A percentile compares a stretch with the other conserved stretches of the same genome.
Evolutionary conservation across 305 asterid genomes (phyloP).

Genomic region (Fraxinus baroniana): DNA sequence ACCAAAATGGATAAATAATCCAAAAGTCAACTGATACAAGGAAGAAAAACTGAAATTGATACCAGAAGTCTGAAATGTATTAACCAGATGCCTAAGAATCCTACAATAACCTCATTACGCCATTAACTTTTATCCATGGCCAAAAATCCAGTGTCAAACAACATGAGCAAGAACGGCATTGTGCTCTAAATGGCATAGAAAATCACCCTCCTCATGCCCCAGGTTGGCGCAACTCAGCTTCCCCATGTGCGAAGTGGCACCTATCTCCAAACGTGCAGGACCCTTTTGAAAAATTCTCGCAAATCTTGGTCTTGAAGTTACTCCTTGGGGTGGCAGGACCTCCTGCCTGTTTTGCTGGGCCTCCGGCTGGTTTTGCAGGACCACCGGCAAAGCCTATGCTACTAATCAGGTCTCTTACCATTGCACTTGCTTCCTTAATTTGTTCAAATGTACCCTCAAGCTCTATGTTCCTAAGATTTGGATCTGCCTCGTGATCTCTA

Average conservation of each 20-base stretch:
- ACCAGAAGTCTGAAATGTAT: neutral
- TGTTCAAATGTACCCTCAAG: slow-evolving; percentile 87
- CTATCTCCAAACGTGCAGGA: slow-evolving; percentile 87
- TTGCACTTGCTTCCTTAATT: slow-evolving; percentile 62
- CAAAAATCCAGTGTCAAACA: slow-evolving; percentile 9
- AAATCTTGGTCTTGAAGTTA: slow-evolving; percentile 77
- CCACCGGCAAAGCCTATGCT: slow-evolving; percentile 48
- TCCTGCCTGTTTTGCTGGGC: slow-evolving; percentile 20
- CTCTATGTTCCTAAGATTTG: slow-evolving; percentile 73
- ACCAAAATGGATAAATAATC: neutral
- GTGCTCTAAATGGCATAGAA: neutral
- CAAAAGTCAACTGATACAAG: neutral
- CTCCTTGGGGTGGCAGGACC: slow-evolving; percentile 42
- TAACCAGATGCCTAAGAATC: neutral
- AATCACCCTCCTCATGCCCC: slow-evolving; percentile 26
- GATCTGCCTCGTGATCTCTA: slow-evolving; percentile 70
- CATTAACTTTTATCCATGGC: neutral
- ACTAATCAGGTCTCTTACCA: slow-evolving; percentile 74
- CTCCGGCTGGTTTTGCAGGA: slow-evolving; percentile 36
- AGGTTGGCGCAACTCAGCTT: slow-evolving; percentile 62
- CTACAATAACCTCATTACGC: neutral
- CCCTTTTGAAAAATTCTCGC: slow-evolving; percentile 81
- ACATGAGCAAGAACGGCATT: neutral
- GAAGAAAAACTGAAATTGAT: neutral
- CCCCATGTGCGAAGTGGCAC: slow-evolving; percentile 95